A percentile compares a stretch with the other conserved stretches of the same genome.
Evolutionary conservation across 1,284 basidiomycete species (phyloP).

Genomic region (Sporisorium scitamineum): DNA sequence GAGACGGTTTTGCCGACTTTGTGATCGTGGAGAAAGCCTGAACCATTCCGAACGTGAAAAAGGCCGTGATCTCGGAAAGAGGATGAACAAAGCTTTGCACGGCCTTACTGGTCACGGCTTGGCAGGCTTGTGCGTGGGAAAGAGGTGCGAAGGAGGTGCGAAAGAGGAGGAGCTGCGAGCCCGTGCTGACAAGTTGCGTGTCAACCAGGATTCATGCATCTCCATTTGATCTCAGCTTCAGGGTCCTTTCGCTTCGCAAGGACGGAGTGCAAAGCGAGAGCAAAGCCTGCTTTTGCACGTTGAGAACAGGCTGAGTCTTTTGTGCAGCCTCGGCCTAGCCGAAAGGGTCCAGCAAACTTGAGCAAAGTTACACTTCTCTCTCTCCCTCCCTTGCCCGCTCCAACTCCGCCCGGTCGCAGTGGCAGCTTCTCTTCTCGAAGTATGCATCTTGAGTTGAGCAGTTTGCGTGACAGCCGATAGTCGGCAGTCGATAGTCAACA

Average conservation of each 20-base stretch:
- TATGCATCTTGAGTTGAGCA: not conserved
- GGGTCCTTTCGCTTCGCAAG: not conserved
- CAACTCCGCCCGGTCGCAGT: slow-evolving; percentile 8
- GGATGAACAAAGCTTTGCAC: not conserved
- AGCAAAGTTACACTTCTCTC: not conserved
- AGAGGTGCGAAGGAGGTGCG: not conserved
- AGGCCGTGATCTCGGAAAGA: not conserved
- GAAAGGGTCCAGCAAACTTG: slow-evolving; percentile 18
- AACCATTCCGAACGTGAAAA: not conserved
- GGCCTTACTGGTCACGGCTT: slow-evolving; percentile 5
- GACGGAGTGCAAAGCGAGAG: not conserved
- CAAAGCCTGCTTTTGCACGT: too few species aligned
- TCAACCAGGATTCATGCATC: slow-evolving; percentile 1
- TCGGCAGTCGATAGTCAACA: not conserved
- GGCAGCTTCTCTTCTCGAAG: not conserved
- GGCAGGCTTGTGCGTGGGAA: slow-evolving; percentile 14
- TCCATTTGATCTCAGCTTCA: slow-evolving; percentile 4
- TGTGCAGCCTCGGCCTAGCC: slow-evolving; percentile 11
- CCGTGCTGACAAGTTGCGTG: slow-evolving; percentile 16
- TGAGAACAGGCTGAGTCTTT: not conserved
- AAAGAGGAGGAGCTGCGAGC: not conserved
- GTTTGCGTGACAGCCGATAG: not conserved
- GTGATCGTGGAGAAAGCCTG: not conserved
- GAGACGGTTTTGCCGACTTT: not conserved
- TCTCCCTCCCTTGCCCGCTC: slow-evolving; percentile 1